Evolutionary conservation across 495 filamentous ascomycete species (phyloP).

Genomic region (Annulohypoxylon nitens): DNA sequence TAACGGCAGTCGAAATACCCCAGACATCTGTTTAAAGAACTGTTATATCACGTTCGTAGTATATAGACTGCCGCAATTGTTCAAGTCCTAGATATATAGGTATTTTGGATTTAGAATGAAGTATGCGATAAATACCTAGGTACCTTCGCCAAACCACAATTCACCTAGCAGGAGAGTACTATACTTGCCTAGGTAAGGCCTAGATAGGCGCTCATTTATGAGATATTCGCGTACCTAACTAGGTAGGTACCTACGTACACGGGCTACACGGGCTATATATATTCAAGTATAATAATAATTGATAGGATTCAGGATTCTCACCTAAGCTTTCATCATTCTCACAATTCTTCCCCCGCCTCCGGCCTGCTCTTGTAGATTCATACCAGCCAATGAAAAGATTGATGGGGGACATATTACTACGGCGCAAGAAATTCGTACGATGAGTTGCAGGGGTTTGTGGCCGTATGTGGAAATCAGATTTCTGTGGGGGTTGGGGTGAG

Average conservation of each 20-base stretch:
- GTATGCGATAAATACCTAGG: not conserved
- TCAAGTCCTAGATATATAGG: not conserved
- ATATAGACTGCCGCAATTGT: not conserved
- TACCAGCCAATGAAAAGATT: not conserved
- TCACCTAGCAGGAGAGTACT: too few species aligned
- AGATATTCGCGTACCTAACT: too few species aligned
- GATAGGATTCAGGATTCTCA: slow-evolving; percentile 15
- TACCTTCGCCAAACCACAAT: not conserved
- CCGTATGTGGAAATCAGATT: slow-evolving; percentile 15
- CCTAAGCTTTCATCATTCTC: slow-evolving; percentile 2
- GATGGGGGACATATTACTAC: slow-evolving; percentile 9
- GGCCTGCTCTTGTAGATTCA: not conserved
- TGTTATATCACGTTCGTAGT: not conserved
- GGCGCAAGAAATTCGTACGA: not conserved
- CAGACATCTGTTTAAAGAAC: not conserved
- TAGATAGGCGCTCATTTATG: too few species aligned
- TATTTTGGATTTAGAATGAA: not conserved
- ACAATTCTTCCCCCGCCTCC: not conserved
- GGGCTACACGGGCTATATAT: not conserved
- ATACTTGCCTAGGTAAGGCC: too few species aligned
- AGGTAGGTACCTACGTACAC: too few species aligned
- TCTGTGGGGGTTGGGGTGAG: slow-evolving; percentile 9
- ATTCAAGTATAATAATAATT: slow-evolving; percentile 2
- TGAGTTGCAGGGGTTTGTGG: not conserved
- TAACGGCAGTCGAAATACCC: not conserved